Evolutionary conservation across 2,329 filamentous ascomycete genomes (phyloP).

Genomic region (Niveomyces coronatus): DNA sequence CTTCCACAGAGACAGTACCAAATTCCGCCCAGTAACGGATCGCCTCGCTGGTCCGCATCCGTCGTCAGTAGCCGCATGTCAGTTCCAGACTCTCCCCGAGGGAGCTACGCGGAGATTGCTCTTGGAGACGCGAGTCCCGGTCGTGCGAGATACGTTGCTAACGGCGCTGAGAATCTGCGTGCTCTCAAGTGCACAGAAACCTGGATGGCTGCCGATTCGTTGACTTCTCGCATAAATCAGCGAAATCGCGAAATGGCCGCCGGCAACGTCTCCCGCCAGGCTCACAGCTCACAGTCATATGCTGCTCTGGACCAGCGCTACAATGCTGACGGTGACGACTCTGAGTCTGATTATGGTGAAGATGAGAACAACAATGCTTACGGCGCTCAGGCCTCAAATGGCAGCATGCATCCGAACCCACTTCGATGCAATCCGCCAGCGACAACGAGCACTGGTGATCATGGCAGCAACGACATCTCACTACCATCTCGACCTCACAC

Average conservation of each 20-base stretch:
- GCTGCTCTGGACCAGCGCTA: constrained; percentile 36
- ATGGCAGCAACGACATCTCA: neutral
- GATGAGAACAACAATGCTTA: constrained; percentile 20
- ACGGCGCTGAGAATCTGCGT: constrained; percentile 18
- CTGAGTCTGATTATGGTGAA: constrained; percentile 29
- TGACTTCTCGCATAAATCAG: constrained; percentile 43
- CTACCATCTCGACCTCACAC: neutral
- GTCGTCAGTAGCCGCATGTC: constrained; percentile 39
- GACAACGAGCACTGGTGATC: neutral
- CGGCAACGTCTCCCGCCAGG: constrained; percentile 22
- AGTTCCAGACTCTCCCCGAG: constrained; percentile 25
- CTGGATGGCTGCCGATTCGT: constrained; percentile 44
- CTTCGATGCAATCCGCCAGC: constrained; percentile 38
- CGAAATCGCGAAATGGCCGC: constrained; percentile 34
- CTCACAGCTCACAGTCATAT: constrained; percentile 30
- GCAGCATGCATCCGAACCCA: constrained; percentile 38
- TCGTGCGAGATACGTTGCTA: constrained; percentile 16
- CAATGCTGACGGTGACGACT: constrained; percentile 30
- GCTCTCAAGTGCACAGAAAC: constrained; percentile 41
- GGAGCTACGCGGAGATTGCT: constrained; percentile 41
- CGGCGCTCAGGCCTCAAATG: constrained; percentile 13
- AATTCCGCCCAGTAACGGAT: constrained; percentile 31
- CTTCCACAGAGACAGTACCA: constrained; percentile 48
- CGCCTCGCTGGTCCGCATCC: constrained; percentile 33
- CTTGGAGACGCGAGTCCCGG: constrained; percentile 28